Evolutionary conservation across 2,329 filamentous ascomycete genomes (phyloP), one percentile per base, ranked within the genome.

Genomic region (Metarhizium guizhouense): DNA sequence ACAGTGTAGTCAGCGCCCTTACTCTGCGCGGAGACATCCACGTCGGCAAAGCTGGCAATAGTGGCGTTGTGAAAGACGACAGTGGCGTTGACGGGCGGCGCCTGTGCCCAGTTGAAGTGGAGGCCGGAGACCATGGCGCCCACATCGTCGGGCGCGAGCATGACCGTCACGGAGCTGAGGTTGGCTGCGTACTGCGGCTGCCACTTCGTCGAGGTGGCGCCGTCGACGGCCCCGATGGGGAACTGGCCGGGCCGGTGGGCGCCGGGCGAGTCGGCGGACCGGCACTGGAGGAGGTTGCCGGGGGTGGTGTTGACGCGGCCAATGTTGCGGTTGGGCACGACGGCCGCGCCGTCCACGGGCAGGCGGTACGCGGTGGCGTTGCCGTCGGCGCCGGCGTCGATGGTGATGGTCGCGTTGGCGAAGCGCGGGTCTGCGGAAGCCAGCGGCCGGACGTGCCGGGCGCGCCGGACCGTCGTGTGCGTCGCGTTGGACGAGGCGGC

Each of bases 201-300:
- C 61, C 61, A 63, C 25, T 61, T 61, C 3, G 61, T 63, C 4
- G 60, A 60, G 1, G 58, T 54, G 18, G 61, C 61, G n/a, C 61
- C 60, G 20, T 63, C 62, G 1, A 58, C 51, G 47, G 53, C 53
- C 11, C 25, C 53, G 18, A 54, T 54, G 1, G 86, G 85, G 70
- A 89, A 87, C 67, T 90, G 87, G 14, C 86, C 87, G 0, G 83
- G 79, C 30, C 77, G 70, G 63, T 77, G 81, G 2, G 67, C 64
- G 43, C 76, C 66, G 0, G 71, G 65, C 2, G 79, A 81, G 16
- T 65, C 67, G 0, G 79, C 78, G 1, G 82, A 75, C 4, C 73
- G 75, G 66, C 86, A 90, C 70, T 90, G 86, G 0, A 81, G 75
- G 32, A 88, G 72, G 64, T 90, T 88, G 8, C 78, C 78, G 0